phyloP scores from a whole-genome alignment of 2,329 filamentous ascomycete species.

The Proliferodiscus dingleyae region DNA sequence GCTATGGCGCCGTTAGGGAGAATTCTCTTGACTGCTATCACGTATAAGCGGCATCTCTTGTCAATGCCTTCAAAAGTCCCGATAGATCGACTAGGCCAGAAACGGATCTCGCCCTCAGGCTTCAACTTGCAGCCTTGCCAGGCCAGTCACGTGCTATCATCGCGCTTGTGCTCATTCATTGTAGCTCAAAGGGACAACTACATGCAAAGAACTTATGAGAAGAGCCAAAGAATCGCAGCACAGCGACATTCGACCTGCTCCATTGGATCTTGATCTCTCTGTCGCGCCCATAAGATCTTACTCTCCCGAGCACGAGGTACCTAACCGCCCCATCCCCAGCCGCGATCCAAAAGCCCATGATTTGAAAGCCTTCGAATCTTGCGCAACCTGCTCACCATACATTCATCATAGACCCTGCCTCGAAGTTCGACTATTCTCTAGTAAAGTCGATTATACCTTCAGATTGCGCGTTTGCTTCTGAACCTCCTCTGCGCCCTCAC shows the following conservation, averaged over 20 bases:
- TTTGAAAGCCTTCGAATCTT: neutral
- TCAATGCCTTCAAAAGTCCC: no score
- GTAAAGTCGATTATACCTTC: neutral
- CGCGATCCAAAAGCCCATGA: neutral
- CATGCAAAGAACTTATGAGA: neutral
- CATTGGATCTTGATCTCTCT: neutral
- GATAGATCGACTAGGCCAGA: no score
- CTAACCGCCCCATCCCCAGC: neutral
- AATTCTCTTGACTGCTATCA: no score
- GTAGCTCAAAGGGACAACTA: neutral
- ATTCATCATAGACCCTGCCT: neutral
- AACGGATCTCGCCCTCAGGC: no score
- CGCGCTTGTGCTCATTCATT: slow-evolving; percentile 1
- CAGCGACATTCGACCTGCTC: slow-evolving; percentile 19
- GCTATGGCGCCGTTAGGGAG: no score
- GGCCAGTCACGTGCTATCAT: no score
- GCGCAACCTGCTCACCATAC: neutral
- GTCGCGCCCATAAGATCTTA: neutral
- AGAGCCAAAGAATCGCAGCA: slow-evolving; percentile 15
- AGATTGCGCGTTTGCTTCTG: neutral
- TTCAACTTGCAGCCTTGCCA: no score
- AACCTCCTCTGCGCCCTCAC: slow-evolving; percentile 1
- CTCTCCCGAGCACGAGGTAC: slow-evolving; percentile 8
- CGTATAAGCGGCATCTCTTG: no score
- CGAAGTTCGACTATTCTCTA: neutral